These are phyloP conservation scores for Phytophthora sp. DNA, from an alignment of 352 stramenopile species.

Conservation along the genomic window DNA sequence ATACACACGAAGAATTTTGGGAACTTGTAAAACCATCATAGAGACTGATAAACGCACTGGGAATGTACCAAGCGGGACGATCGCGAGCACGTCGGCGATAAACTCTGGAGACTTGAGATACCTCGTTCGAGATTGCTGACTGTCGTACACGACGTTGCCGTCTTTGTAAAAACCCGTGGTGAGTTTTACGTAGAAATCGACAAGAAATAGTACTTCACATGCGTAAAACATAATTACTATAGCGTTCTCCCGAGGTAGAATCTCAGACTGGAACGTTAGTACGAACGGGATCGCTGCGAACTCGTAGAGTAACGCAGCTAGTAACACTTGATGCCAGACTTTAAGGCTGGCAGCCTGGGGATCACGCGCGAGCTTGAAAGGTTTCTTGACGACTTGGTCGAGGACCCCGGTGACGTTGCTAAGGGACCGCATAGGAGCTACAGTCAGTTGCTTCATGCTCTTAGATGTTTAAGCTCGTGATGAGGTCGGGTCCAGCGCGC, in stretches of 20 bases:
- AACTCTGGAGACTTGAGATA: conserved; percentile 66
- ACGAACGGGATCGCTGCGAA: conserved; percentile 60
- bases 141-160: conserved; percentile 29
- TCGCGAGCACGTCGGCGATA: conserved; percentile 44
- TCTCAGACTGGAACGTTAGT: conserved; percentile 45
- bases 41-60: too few relatives aligned
- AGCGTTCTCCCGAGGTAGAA: neutral
- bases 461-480: too few relatives aligned
- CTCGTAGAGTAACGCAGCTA: conserved; percentile 57
- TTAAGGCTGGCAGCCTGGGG: conserved; percentile 54
- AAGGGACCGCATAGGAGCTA: too few relatives aligned
- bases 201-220: conserved; percentile 51
- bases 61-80: conserved; percentile 62
- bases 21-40: too few relatives aligned
- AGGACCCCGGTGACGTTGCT: too few relatives aligned
- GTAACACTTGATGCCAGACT: conserved; percentile 53
- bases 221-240: conserved; percentile 42
- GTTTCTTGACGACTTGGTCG: too few relatives aligned
- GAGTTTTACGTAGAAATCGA: conserved; percentile 61
- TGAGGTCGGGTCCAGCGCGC: too few relatives aligned
- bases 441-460: too few relatives aligned
- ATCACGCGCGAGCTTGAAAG: too few relatives aligned
- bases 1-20: too few relatives aligned
- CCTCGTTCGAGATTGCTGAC: neutral
- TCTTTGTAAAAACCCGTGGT: conserved; percentile 62